phyloP scores from a whole-genome alignment of 1,139 yeast genomes.

The Wickerhamomyces sp. region DNA sequence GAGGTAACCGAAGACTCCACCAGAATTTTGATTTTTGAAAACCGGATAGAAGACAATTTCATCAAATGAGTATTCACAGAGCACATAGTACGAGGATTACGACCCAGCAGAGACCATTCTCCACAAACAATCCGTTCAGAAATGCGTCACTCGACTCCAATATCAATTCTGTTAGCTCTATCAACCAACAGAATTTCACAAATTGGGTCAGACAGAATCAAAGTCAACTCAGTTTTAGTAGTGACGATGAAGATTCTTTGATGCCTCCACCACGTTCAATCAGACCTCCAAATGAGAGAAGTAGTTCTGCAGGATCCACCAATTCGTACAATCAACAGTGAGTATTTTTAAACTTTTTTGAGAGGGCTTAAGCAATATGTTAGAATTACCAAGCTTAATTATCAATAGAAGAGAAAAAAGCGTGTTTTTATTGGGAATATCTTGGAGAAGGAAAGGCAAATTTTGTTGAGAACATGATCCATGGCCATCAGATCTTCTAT shows the following conservation, averaged over 20 bases:
- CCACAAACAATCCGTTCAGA: conserved; percentile 59
- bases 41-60: not conserved
- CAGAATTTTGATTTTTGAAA: too few relatives aligned
- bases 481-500: too few relatives aligned
- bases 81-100: conserved; percentile 12
- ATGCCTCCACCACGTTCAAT: conserved; percentile 11
- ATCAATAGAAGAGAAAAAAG: too few relatives aligned
- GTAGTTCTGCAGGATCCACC: conserved; percentile 16
- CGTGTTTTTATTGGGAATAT: too few relatives aligned
- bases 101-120: conserved; percentile 42
- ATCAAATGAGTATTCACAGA: conserved; percentile 17
- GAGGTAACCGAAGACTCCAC: too few relatives aligned
- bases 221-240: conserved; percentile 36
- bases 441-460: too few relatives aligned
- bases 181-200: conserved; percentile 34
- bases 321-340: conserved; percentile 6
- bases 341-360: conserved; percentile 1
- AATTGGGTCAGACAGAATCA: conserved; percentile 49
- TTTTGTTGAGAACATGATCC: too few relatives aligned
- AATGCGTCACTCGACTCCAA: conserved; percentile 25
- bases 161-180: conserved; percentile 23
- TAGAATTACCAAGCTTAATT: too few relatives aligned
- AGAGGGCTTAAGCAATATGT: too few relatives aligned
- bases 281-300: conserved; percentile 17
- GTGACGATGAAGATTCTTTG: conserved; percentile 35